These are phyloP conservation scores for Capsella bursapastoris DNA, from an alignment of 345 rosid genomes.

Conservation along the genomic window DNA sequence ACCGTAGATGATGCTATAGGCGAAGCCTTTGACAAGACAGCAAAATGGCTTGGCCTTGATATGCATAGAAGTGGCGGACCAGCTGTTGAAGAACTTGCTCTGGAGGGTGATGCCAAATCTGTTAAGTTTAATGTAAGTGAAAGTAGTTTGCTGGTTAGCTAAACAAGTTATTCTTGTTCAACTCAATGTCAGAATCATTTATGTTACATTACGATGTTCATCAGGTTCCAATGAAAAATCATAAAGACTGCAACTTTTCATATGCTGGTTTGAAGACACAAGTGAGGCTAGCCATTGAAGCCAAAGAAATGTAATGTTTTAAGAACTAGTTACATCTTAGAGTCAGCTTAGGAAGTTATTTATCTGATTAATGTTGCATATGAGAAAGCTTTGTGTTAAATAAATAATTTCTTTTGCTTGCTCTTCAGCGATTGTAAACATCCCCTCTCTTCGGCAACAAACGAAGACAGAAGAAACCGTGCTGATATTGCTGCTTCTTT, in stretches of 20 bases:
- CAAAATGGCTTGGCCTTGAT: conserved; percentile 97
- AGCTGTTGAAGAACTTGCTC: conserved; percentile 92
- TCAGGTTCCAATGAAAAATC: conserved; percentile 87
- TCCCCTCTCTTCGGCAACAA: conserved; percentile 71
- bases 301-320: conserved; percentile 64
- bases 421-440: conserved; percentile 64
- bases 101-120: conserved; percentile 79
- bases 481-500: conserved; percentile 97
- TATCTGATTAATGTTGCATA: conserved; percentile 13
- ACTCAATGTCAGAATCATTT: not conserved
- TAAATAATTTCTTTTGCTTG: conserved; percentile 22
- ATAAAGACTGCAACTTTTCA: conserved; percentile 93
- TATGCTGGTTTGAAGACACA: conserved; percentile 98
- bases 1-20: conserved; percentile 97
- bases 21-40: conserved; percentile 92
- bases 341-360: conserved; percentile 22
- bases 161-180: not conserved
- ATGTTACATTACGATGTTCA: conserved; percentile 25
- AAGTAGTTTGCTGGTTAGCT: not conserved
- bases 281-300: conserved; percentile 88
- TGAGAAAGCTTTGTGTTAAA: not conserved
- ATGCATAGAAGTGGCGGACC: conserved; percentile 94
- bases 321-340: not conserved
- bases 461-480: conserved; percentile 72
- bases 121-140: conserved; percentile 72